Conservation (phyloP, 78 protist genomes). For the Dictyostelium citrinum region DNA sequence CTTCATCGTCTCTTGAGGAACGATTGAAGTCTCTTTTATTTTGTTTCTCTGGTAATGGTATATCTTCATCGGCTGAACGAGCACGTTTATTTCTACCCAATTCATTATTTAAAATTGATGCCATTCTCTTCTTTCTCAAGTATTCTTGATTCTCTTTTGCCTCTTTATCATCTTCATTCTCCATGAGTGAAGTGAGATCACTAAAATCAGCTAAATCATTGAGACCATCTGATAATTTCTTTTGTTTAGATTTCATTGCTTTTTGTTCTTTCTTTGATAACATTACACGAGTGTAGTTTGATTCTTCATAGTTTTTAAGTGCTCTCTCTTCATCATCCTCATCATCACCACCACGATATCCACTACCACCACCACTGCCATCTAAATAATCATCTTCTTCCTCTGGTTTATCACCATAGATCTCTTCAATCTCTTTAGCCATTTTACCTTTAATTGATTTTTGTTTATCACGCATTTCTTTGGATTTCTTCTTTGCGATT, state of each 20-base stretch:
- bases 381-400: constrained; percentile 16
- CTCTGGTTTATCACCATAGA: constrained; percentile 55
- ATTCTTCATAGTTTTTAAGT: constrained; percentile 31
- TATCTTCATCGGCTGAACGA: constrained; percentile 1
- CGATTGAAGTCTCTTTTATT: background rate
- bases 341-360: background rate
- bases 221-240: constrained; percentile 44
- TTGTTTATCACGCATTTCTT: background rate
- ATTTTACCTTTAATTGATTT: constrained; percentile 2
- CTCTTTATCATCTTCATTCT: constrained; percentile 23
- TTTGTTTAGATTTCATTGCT: background rate
- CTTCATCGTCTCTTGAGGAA: constrained; percentile 1
- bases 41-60: background rate
- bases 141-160: constrained; percentile 9
- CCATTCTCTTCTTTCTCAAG: constrained; percentile 64
- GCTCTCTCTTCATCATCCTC: background rate
- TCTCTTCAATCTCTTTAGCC: constrained; percentile 21
- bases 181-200: constrained; percentile 30
- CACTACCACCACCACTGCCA: background rate
- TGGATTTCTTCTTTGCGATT: background rate
- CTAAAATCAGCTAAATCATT: constrained; percentile 32
- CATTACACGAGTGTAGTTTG: constrained; percentile 14
- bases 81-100: background rate
- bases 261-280: constrained; percentile 44
- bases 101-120: background rate